These are phyloP conservation scores for Sclerospora graminicola DNA, from an alignment of 352 stramenopile species.

Conservation along the genomic window DNA sequence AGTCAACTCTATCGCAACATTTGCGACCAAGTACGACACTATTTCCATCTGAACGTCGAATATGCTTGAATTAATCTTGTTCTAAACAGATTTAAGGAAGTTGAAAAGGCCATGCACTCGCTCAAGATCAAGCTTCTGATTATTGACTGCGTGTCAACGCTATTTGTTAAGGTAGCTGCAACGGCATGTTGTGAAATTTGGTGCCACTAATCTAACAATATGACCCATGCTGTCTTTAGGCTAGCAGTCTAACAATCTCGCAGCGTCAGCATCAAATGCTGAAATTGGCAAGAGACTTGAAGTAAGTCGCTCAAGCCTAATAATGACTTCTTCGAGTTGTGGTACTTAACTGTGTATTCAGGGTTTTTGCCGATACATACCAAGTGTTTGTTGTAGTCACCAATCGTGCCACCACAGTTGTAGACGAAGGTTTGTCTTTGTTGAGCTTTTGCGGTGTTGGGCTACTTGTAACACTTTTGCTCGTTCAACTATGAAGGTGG, in stretches of 20 bases:
- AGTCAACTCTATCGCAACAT: constrained; percentile 30
- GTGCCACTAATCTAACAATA: neutral
- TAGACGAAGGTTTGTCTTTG: constrained; percentile 14
- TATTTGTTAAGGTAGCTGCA: constrained; percentile 45
- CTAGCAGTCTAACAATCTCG: constrained; percentile 22
- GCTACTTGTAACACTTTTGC: neutral
- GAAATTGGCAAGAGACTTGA: constrained; percentile 39
- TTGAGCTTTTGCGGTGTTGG: neutral
- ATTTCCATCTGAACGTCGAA: neutral
- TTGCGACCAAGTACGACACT: constrained; percentile 29
- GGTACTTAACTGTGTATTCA: constrained; percentile 10
- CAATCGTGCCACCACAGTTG: constrained; percentile 46
- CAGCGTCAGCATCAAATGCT: constrained; percentile 43
- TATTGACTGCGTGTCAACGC: constrained; percentile 57
- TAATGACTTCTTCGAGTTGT: neutral
- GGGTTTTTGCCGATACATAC: constrained; percentile 52
- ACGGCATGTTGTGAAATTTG: neutral
- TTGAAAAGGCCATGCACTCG: constrained; percentile 36
- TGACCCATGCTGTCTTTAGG: constrained; percentile 12
- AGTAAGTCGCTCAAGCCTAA: constrained; percentile 13
- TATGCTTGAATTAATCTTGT: neutral
- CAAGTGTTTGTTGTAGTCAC: constrained; percentile 55
- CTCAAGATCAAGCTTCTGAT: constrained; percentile 52
- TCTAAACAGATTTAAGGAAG: constrained; percentile 37
- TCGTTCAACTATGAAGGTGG: constrained; percentile 14